A percentile compares a stretch with the other conserved stretches of the same genome.
phyloP scores from a whole-genome alignment of 2,329 filamentous ascomycete genomes.

The Arthrobotrys conoides region DNA sequence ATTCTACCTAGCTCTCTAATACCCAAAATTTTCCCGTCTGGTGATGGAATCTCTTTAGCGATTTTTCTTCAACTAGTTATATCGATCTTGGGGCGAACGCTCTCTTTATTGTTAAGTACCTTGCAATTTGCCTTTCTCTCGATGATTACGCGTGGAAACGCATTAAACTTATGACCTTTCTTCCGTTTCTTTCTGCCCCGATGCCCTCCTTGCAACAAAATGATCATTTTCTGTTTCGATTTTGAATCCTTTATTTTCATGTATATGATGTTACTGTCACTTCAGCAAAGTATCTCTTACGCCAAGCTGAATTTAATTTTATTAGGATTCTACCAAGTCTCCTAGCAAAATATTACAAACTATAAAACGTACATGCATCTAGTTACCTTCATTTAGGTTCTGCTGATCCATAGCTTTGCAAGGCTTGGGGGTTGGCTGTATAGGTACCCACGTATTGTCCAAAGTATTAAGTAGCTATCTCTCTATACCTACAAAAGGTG shows the following conservation, averaged over 20 bases:
- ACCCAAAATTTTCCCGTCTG: conserved; percentile 39
- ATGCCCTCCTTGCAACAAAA: conserved; percentile 19
- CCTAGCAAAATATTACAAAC: too few relatives aligned
- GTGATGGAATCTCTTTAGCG: conserved; percentile 48
- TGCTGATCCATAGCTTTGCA: too few relatives aligned
- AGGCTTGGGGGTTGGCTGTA: too few relatives aligned
- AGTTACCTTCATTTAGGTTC: too few relatives aligned
- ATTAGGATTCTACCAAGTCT: not conserved
- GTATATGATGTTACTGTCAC: conserved; percentile 44
- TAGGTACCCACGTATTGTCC: not conserved
- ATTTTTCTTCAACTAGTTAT: conserved; percentile 41
- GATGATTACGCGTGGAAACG: conserved; percentile 13
- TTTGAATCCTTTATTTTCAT: conserved; percentile 29
- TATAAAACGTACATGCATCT: not conserved
- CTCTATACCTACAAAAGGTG: not conserved
- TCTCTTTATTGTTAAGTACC: conserved; percentile 11
- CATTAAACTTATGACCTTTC: conserved; percentile 8
- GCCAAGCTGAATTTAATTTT: conserved; percentile 25
- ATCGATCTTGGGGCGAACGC: conserved; percentile 6
- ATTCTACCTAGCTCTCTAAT: conserved; percentile 53
- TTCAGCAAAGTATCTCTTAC: conserved; percentile 22
- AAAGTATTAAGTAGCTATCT: not conserved
- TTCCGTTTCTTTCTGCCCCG: not conserved
- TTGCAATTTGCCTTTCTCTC: conserved; percentile 14
- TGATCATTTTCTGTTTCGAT: not conserved